Percentiles rank a stretch among this genome's conserved stretches.
These are phyloP conservation scores for Sphagnurus paluster DNA, from an alignment of 1,284 basidiomycete genomes.

Conservation along the genomic window DNA sequence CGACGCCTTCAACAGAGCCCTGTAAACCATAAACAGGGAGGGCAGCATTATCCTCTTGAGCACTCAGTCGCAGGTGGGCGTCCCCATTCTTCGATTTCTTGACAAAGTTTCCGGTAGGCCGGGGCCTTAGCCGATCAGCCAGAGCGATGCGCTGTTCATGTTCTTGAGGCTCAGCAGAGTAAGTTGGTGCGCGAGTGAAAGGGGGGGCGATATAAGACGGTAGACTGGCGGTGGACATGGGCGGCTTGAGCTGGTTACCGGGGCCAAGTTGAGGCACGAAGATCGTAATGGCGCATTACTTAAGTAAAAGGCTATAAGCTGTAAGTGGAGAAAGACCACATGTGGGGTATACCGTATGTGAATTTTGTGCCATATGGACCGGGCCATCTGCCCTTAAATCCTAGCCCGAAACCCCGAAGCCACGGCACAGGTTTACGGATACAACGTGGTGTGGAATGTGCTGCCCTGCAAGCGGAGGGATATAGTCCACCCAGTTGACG, in stretches of 20 bases:
- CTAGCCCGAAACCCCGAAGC: too few relatives aligned
- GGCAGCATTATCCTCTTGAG: constrained; percentile 48
- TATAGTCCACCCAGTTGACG: too few relatives aligned
- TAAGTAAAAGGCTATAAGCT: background rate
- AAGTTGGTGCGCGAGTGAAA: constrained; percentile 40
- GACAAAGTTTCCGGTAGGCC: constrained; percentile 50
- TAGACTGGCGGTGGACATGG: constrained; percentile 45
- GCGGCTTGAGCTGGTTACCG: background rate
- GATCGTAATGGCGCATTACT: constrained; percentile 6
- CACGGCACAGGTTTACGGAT: too few relatives aligned
- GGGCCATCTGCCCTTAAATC: constrained; percentile 5
- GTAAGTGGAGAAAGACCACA: constrained; percentile 10
- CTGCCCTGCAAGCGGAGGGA: too few relatives aligned
- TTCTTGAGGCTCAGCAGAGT: constrained; percentile 51
- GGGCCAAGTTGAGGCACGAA: background rate
- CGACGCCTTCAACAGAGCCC: constrained; percentile 52
- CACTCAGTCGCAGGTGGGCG: constrained; percentile 48
- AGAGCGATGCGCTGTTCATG: constrained; percentile 55
- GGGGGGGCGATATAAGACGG: constrained; percentile 41
- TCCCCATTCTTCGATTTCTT: constrained; percentile 61
- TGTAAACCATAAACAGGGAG: constrained; percentile 60
- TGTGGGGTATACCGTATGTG: constrained; percentile 18
- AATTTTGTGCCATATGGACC: constrained; percentile 20
- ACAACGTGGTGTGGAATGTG: too few relatives aligned
- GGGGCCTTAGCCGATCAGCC: constrained; percentile 41